phyloP scores from a whole-genome alignment of 2,329 filamentous ascomycete genomes.

The Botrytis deweyae region DNA sequence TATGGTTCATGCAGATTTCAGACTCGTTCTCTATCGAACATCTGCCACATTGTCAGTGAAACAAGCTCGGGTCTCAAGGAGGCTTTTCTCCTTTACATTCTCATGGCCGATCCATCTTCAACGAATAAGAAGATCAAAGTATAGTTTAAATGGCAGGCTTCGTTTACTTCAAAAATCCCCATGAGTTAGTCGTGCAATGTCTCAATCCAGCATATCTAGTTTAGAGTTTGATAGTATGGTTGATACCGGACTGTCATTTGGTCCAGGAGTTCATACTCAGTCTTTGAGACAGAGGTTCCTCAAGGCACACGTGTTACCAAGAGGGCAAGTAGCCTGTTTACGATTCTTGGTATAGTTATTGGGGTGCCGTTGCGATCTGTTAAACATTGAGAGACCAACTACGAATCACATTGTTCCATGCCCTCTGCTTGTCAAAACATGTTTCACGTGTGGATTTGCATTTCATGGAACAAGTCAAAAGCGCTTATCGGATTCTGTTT shows the following conservation, averaged over 20 bases:
- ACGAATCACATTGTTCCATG: neutral
- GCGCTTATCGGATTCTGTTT: too few relatives aligned
- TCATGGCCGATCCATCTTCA: neutral
- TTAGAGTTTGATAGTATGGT: neutral
- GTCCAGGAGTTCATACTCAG: neutral
- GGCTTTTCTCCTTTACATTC: too few relatives aligned
- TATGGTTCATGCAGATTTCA: neutral
- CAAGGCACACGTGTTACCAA: neutral
- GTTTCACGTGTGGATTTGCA: neutral
- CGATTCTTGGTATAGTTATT: neutral
- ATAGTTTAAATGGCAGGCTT: neutral
- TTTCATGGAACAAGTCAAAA: neutral
- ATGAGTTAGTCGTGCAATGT: neutral
- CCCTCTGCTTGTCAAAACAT: neutral
- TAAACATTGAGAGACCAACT: neutral
- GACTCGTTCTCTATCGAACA: neutral
- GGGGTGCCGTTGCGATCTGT: neutral
- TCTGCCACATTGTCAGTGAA: neutral
- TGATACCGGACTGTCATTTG: neutral
- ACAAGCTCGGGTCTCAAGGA: neutral
- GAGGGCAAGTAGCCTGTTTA: neutral
- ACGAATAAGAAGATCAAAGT: neutral
- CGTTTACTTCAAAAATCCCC: neutral
- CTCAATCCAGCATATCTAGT: neutral
- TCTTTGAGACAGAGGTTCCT: neutral